These are phyloP conservation scores for Patellaria atrata DNA, from an alignment of 495 filamentous ascomycete genomes.

Conservation along the genomic window DNA sequence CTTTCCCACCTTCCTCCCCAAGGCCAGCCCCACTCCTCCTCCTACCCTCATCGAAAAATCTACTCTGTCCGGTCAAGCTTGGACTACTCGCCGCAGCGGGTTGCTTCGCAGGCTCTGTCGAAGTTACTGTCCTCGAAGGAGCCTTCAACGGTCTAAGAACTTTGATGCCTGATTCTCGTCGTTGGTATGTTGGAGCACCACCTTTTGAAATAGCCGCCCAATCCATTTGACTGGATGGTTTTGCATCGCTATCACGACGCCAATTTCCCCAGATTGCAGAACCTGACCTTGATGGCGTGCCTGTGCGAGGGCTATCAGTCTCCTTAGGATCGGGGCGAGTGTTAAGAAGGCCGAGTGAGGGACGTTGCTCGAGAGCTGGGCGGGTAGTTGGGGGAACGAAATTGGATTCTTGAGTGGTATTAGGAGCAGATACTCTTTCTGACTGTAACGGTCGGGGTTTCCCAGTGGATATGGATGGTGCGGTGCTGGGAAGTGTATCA, in stretches of 20 bases:
- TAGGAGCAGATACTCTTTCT: too few relatives aligned
- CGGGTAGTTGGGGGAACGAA: constrained; percentile 10
- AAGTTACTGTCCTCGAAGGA: constrained; percentile 16
- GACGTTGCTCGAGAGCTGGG: constrained; percentile 14
- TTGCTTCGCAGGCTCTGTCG: constrained; percentile 4
- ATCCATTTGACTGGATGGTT: constrained; percentile 18
- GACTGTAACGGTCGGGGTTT: too few relatives aligned
- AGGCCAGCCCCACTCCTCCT: constrained; percentile 13
- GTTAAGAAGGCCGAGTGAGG: constrained; percentile 7
- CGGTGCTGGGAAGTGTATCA: not conserved
- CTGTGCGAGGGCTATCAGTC: constrained; percentile 15
- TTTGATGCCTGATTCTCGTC: constrained; percentile 29
- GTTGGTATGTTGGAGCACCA: constrained; percentile 20
- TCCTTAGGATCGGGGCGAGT: constrained; percentile 13
- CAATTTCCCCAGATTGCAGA: constrained; percentile 30
- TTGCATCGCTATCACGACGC: constrained; percentile 23
- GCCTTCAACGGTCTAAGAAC: constrained; percentile 27
- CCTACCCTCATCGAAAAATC: constrained; percentile 30
- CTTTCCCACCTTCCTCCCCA: constrained; percentile 5
- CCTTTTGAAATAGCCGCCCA: constrained; percentile 25
- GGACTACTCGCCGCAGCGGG: constrained; percentile 1
- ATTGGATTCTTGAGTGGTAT: constrained; percentile 10
- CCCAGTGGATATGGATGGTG: constrained; percentile 3
- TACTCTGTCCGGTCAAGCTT: constrained; percentile 24
- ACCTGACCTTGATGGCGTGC: constrained; percentile 21